Evolutionary conservation across 805 yeast species (phyloP), one percentile per base, ranked within the genome.

Genomic region (Wickerhamomyces xylosicus): DNA sequence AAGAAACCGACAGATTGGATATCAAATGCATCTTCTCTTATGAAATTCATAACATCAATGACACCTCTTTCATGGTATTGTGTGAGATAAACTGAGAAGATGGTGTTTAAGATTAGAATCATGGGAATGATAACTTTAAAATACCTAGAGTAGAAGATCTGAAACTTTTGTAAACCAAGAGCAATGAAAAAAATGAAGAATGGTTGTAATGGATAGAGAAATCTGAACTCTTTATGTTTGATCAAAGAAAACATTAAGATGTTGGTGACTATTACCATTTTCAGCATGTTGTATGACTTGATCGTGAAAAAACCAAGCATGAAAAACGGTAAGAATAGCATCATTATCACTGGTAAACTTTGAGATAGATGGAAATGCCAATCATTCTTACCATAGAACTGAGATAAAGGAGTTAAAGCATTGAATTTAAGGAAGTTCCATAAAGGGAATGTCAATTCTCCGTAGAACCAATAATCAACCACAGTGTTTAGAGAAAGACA

Each of bases 201-300:
- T 2, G 98, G 97, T 60, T 84, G 78, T 38, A 92, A 54, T 2
- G 94, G 95, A 48, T 80, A 86, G 15, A 94, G 67, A 56, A 92
- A 92, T 35, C 99, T 69, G 49, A 87, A 83, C 55, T 92, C 99
- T 54, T 92, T 92, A 58, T 92, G 99, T 10, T 71, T 63, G 16
- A 92, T 71, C 2, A 64, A 37, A 0, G 96, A 83, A 48, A 83
- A 85, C 0, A 67, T 63, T 0, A 59, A 36, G 2, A 83, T 37
- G 34, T 80, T 80, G 5, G 71, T 39, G 0, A 67, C 16, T 0
- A 71, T 44, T 37, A 69, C 47, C 7, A 53, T 11, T 45, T 60
- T 63, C 13, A 63, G 22, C 9, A 7, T 11, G 14, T 51, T 48
- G 25, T 50, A 39, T 14, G 48, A 33, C 3, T 54, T 46, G 25